These are phyloP conservation scores for Myxozyma sirexii DNA, from an alignment of 805 yeast species.

Conservation along the genomic window DNA sequence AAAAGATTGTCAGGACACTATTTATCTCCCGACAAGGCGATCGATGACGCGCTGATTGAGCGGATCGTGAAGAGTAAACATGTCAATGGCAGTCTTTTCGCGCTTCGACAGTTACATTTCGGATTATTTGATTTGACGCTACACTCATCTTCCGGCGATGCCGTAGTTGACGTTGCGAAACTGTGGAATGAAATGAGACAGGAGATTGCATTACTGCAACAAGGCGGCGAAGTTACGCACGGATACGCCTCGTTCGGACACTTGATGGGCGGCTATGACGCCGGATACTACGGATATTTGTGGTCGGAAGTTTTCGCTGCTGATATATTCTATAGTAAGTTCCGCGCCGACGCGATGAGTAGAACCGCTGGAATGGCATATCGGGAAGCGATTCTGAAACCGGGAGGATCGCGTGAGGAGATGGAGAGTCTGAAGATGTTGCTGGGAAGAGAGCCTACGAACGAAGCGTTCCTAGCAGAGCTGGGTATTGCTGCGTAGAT, in stretches of 20 bases:
- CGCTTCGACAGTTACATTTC: constrained; percentile 75
- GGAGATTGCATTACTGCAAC: constrained; percentile 59
- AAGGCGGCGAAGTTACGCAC: constrained; percentile 47
- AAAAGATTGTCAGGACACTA: constrained; percentile 67
- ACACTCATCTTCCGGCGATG: constrained; percentile 52
- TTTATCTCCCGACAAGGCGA: constrained; percentile 54
- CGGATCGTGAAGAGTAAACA: constrained; percentile 66
- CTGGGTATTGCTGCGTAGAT: constrained; percentile 46
- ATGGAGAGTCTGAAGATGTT: constrained; percentile 64
- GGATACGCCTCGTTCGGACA: constrained; percentile 80
- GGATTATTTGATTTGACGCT: constrained; percentile 70
- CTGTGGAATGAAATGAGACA: constrained; percentile 70
- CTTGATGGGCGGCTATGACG: constrained; percentile 80
- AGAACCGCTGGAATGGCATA: constrained; percentile 62
- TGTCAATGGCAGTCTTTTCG: constrained; percentile 73
- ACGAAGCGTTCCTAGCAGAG: constrained; percentile 72
- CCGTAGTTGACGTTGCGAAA: constrained; percentile 54
- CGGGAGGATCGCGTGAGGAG: constrained; percentile 76
- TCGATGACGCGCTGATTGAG: constrained; percentile 59
- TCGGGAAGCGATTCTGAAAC: constrained; percentile 66
- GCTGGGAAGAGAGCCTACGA: constrained; percentile 75
- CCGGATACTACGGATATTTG: constrained; percentile 84
- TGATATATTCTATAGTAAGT: constrained; percentile 74
- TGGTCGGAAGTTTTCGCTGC: constrained; percentile 86
- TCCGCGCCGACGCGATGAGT: constrained; percentile 69